A percentile compares a stretch with the other conserved stretches of the same genome.
Evolutionary conservation across 2,329 filamentous ascomycete species (phyloP).

Genomic region (Drechslerella coelobrocha): DNA sequence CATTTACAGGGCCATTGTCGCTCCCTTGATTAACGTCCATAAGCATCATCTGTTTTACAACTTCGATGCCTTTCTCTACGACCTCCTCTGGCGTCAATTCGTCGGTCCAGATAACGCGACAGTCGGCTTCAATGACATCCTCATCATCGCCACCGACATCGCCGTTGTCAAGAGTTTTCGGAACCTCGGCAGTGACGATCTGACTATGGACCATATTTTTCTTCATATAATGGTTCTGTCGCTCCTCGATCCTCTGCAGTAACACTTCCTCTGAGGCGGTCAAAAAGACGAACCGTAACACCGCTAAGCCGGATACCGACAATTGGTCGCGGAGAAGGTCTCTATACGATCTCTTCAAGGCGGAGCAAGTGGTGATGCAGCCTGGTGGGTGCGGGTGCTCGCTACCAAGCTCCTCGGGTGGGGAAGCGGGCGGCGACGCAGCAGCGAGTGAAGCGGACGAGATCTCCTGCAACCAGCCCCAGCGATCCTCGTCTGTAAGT

Average conservation of each 20-base stretch:
- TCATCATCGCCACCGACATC: conserved; percentile 1
- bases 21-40: conserved; percentile 5
- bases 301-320: conserved; percentile 15
- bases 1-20: not conserved
- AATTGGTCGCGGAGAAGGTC: conserved; percentile 38
- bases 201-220: conserved; percentile 43
- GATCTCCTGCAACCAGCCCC: conserved; percentile 90
- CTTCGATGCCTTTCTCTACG: conserved; percentile 33
- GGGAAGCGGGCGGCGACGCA: conserved; percentile 17
- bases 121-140: conserved; percentile 22
- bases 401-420: conserved; percentile 63
- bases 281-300: conserved; percentile 34
- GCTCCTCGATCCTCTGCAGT: conserved; percentile 32
- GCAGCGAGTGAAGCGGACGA: conserved; percentile 64
- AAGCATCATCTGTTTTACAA: conserved; percentile 37
- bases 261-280: conserved; percentile 43
- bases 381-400: conserved; percentile 68
- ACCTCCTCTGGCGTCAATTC: conserved; percentile 34
- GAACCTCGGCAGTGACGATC: conserved; percentile 44
- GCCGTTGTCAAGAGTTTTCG: conserved; percentile 3
- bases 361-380: conserved; percentile 93
- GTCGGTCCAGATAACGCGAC: conserved; percentile 39
- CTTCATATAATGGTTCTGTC: conserved; percentile 48
- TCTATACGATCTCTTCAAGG: conserved; percentile 69
- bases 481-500: conserved; percentile 89